These are phyloP conservation scores for Penicillium decumbens DNA, from an alignment of 2,329 filamentous ascomycete genomes.

Conservation along the genomic window DNA sequence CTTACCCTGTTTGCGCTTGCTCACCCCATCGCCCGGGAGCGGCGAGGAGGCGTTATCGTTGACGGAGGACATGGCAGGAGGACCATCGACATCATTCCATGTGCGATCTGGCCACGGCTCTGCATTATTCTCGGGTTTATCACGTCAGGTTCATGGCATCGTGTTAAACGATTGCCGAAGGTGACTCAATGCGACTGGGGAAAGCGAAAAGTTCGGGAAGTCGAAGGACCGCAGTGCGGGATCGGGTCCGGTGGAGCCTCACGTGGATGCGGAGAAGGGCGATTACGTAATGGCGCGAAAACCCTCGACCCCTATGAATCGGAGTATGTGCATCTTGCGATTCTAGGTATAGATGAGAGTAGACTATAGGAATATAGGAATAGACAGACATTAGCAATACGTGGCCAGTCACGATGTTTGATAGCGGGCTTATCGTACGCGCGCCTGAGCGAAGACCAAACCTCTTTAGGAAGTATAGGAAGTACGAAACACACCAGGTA, in stretches of 20 bases:
- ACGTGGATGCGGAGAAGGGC: slow-evolving; percentile 25
- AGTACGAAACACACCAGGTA: neutral
- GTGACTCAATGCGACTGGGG: slow-evolving; percentile 15
- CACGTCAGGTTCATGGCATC: slow-evolving; percentile 18
- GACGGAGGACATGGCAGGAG: slow-evolving; percentile 37
- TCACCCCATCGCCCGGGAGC: slow-evolving; percentile 32
- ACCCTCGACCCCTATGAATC: neutral
- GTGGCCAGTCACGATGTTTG: neutral
- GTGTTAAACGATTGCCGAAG: slow-evolving; percentile 19
- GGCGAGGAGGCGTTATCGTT: slow-evolving; percentile 32
- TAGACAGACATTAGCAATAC: neutral
- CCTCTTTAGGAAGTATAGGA: too few species aligned
- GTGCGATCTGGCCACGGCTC: slow-evolving; percentile 21
- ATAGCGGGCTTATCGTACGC: slow-evolving; percentile 1
- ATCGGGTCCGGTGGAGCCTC: slow-evolving; percentile 23
- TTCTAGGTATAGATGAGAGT: neutral
- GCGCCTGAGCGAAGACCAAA: neutral
- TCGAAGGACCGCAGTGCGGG: slow-evolving; percentile 19
- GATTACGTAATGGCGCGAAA: slow-evolving; percentile 19
- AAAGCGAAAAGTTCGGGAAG: slow-evolving; percentile 24
- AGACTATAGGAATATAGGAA: neutral
- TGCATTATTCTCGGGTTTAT: slow-evolving; percentile 18
- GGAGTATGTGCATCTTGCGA: too few species aligned
- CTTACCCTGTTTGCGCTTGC: slow-evolving; percentile 40
- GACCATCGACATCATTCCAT: slow-evolving; percentile 25